Evolutionary conservation across 495 filamentous ascomycete genomes (phyloP), one percentile per base, ranked within the genome.

Genomic region (Letharia lupina): DNA sequence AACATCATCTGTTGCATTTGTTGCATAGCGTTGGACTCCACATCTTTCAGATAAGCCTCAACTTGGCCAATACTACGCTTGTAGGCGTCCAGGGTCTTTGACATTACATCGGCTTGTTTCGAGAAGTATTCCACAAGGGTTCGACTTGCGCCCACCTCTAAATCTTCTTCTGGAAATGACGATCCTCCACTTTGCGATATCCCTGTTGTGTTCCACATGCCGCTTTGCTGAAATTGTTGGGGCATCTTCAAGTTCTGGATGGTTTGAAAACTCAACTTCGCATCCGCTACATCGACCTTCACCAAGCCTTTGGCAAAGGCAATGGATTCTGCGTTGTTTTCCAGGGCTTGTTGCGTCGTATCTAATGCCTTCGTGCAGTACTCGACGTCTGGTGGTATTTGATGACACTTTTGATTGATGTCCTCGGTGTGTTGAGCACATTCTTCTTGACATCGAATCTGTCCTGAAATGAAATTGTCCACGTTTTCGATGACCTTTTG

Each of bases 61-160:
- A 96, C 91, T 74, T 96, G 91, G 59, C 82, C 79, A 60, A 96
- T 75, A 66, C 88, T 90, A 40, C 78, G 75, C 68, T 85, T 82
- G 72, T 92, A 91, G 68, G 76, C 80, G 10, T 81, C 79, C 42
- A 93, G 81, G 39, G 87, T 87, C 10, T 79, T 74, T 11, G 82
- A 77, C 83, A 96, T 87, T 69, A 88, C 89, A 58, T 90, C 86
- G 0, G 87, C 82, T 23, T 88, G 85, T 54, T 81, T 81, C 9
- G 83, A 86, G 75, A 96, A 95, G 75, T 88, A 95, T 48, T 83
- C 82, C 50, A 96, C 85, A 37, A 96, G 77, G 70, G 86, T 84
- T 37, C 65, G 56, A 78, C 77, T 31, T 76, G 77, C 31, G 75
- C 78, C 59, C 50, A 83, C 80, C 65, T 77, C 78, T 37, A 65